Evolutionary conservation across 345 rosid species (phyloP), one percentile per base, ranked within the genome.

Genomic region (Anastatica hierochuntica): DNA sequence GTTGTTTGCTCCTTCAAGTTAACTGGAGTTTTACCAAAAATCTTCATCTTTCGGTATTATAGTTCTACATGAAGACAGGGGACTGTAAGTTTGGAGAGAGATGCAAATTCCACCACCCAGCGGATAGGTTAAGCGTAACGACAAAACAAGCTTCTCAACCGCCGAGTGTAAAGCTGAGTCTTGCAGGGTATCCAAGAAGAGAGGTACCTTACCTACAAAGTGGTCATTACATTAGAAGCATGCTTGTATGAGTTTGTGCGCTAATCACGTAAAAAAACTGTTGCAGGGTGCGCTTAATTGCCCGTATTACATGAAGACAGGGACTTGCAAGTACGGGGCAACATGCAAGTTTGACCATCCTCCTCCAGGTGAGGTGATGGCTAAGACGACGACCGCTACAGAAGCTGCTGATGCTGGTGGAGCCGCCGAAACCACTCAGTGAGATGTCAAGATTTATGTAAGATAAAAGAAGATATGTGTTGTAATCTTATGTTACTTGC

Each of bases 21-120:
- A 16, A 44, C 52, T 53, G 31, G 39, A 59, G 9, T 34, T 12
- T 53, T 36, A 52, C 36, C 14, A 4, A 41, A 8, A 56, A 23
- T 0, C 4, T 9, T 45, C 42, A 35, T 39, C 15, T 3, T 56
- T 24, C 41, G 38, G 35, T 63, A 48, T 64, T 6, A 6, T 44
- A 90, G 97, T 77, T 54, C 77, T 90, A 86, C 56, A 84, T 90
- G 97, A 90, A 86, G 84, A 90, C 94, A 7, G 97, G 97, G 34
- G 83, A 62, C 41, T 86, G 97, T 53, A 86, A 81, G 67, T 90
- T 74, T 68, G 84, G 82, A 30, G 95, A 86, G 67, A 72, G 78
- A 65, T 90, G 97, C 80, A 90, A 51, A 62, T 90, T 65, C 66
- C 79, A 90, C 80, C 97, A 90, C 68, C 97, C 97, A 39, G 40